Evolutionary conservation across 345 rosid genomes (phyloP), one percentile per base, ranked within the genome.

Genomic region (Brassica rapa): DNA sequence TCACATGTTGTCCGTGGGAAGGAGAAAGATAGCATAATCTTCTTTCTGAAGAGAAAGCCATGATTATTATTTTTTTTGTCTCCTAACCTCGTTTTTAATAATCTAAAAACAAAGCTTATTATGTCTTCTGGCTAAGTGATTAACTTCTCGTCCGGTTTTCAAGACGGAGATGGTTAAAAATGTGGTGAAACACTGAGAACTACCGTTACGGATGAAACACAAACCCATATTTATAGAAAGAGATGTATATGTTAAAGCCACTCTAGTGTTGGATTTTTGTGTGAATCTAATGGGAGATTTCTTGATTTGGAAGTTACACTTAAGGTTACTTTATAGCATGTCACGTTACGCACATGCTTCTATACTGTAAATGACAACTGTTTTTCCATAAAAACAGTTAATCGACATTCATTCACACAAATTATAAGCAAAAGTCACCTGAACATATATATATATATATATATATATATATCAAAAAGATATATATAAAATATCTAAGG

Each of bases 1-100:
- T 91, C 55, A 91, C 68, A 16, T 82, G 69, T 55, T 82, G 68
- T 68, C 90, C 89, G 29, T 64, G 74, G 19, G 88, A 78, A 25
- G 89, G 88, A 56, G 88, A 88, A 32, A 80, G 80, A 75, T 76
- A 80, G 57, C 76, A 1, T 0, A 35, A 24, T 21, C 55, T 68
- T 60, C 66, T 73, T 55, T 62, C 68, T 23, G 41, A 60, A 60
- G 64, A 60, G 33, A 25, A 10, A 25, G 6, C 2, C 64, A 60
- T 60, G 33, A 2, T 19, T 14, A 2, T 56, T 8, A 0, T 59
- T 59, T 19, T 25, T 25, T 8, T 12, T 11, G 12, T 61, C 35
- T 61, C 35, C 19, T 27, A 61, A 2, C 6, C 12, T 25, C 33
- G 15, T 57, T 30, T 62, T 62, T 29, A 29, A 29, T 14, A 62